phyloP scores from a whole-genome alignment of 1,139 yeast genomes.

The Taphrina deformans region DNA sequence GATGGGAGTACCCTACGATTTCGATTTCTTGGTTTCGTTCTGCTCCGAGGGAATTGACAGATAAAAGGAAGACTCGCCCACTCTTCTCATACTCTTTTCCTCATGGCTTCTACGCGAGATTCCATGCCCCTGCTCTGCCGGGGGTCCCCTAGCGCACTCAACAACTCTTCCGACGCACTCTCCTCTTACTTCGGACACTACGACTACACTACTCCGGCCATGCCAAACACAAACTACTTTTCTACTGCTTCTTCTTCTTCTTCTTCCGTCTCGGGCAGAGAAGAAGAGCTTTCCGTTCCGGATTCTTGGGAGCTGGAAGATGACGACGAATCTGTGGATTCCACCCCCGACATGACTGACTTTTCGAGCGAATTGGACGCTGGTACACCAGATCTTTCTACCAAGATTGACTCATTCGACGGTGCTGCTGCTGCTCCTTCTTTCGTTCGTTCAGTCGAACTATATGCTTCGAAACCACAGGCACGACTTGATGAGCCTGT shows the following conservation, averaged over 20 bases:
- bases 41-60: too few relatives aligned
- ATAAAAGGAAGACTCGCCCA: neutral
- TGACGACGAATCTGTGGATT: neutral
- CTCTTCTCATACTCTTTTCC: neutral
- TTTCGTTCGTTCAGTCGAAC: neutral
- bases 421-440: neutral
- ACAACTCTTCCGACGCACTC: conserved; percentile 4
- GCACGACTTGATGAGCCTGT: conserved; percentile 6
- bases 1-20: neutral
- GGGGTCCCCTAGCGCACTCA: neutral
- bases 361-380: neutral
- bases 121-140: conserved; percentile 9
- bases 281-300: neutral
- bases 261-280: neutral
- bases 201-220: neutral
- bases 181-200: conserved; percentile 3
- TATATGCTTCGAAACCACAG: neutral
- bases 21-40: neutral
- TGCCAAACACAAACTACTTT: conserved; percentile 1
- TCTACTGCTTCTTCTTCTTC: neutral
- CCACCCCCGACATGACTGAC: neutral
- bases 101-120: conserved; percentile 7
- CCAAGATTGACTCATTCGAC: conserved; percentile 3
- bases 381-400: conserved; percentile 8
- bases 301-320: neutral